These are phyloP conservation scores for Chalciporus piperatus DNA, from an alignment of 768 basidiomycete species.

Conservation along the genomic window DNA sequence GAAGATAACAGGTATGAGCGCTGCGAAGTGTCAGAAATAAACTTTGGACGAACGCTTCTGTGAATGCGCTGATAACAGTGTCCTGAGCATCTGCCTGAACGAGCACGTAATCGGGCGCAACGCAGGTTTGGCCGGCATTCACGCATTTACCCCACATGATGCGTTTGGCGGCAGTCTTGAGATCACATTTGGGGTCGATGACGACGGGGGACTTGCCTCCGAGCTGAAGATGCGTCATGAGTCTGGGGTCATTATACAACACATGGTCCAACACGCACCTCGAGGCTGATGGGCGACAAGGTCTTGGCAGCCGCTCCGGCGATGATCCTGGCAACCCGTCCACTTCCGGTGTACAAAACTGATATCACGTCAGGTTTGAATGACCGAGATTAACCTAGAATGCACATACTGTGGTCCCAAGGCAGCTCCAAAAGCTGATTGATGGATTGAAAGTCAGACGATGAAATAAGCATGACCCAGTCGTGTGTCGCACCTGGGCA, in stretches of 20 bases:
- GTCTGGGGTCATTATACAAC: neutral
- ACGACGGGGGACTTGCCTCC: slow-evolving; percentile 77
- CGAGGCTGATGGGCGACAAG: slow-evolving; percentile 64
- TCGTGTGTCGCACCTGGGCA: slow-evolving; percentile 40
- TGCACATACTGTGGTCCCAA: slow-evolving; percentile 56
- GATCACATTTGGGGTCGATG: slow-evolving; percentile 66
- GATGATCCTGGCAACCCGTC: slow-evolving; percentile 63
- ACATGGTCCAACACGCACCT: slow-evolving; percentile 30
- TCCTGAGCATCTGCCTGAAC: slow-evolving; percentile 42
- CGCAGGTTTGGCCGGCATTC: slow-evolving; percentile 80
- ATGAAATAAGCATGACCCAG: neutral
- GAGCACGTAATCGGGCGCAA: slow-evolving; percentile 58
- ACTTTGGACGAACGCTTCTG: slow-evolving; percentile 37
- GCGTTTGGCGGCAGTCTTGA: slow-evolving; percentile 63
- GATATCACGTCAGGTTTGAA: neutral
- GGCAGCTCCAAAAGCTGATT: slow-evolving; percentile 64
- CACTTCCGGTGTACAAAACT: slow-evolving; percentile 58
- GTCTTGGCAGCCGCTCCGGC: slow-evolving; percentile 74
- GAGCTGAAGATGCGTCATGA: slow-evolving; percentile 36
- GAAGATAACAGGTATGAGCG: neutral
- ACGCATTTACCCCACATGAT: slow-evolving; percentile 77
- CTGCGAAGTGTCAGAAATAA: neutral
- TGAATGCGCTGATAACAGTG: slow-evolving; percentile 37
- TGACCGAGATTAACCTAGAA: neutral
- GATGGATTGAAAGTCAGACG: neutral